A percentile compares a stretch with the other conserved stretches of the same genome.
Evolutionary conservation across 1,284 basidiomycete species (phyloP).

Genomic region (Irpex sp.): DNA sequence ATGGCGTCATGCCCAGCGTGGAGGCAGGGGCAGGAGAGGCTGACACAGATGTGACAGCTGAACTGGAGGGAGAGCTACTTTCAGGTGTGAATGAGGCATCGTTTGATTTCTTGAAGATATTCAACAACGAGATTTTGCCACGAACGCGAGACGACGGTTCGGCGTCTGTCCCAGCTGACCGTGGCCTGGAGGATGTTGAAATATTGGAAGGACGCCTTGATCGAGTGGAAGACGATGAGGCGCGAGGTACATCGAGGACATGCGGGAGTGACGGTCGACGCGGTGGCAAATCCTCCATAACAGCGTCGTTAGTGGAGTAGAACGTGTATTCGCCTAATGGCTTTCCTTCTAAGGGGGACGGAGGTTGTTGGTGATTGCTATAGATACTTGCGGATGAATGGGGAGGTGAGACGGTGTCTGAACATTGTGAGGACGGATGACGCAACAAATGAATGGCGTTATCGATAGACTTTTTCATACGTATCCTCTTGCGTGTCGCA

Average conservation of each 20-base stretch:
- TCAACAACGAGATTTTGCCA: slow-evolving; percentile 39
- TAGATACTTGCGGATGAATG: slow-evolving; percentile 19
- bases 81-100: slow-evolving; percentile 26
- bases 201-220: slow-evolving; percentile 33
- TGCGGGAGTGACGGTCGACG: slow-evolving; percentile 37
- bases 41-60: slow-evolving; percentile 25
- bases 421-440: slow-evolving; percentile 31
- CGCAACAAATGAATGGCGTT: slow-evolving; percentile 56
- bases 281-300: slow-evolving; percentile 18
- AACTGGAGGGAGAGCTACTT: slow-evolving; percentile 22
- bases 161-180: slow-evolving; percentile 55
- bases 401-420: slow-evolving; percentile 20
- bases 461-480: slow-evolving; percentile 62
- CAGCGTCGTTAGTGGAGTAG: slow-evolving; percentile 23
- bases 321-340: slow-evolving; percentile 26
- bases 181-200: slow-evolving; percentile 42
- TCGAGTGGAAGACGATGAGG: slow-evolving; percentile 25
- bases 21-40: slow-evolving; percentile 23
- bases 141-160: slow-evolving; percentile 29
- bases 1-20: slow-evolving; percentile 12
- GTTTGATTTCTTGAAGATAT: slow-evolving; percentile 56
- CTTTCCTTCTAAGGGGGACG: slow-evolving; percentile 30
- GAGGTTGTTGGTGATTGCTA: slow-evolving; percentile 28
- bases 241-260: slow-evolving; percentile 28
- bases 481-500: slow-evolving; percentile 38